phyloP scores from a whole-genome alignment of 208 protist species.

The Trypanosoma mega region DNA sequence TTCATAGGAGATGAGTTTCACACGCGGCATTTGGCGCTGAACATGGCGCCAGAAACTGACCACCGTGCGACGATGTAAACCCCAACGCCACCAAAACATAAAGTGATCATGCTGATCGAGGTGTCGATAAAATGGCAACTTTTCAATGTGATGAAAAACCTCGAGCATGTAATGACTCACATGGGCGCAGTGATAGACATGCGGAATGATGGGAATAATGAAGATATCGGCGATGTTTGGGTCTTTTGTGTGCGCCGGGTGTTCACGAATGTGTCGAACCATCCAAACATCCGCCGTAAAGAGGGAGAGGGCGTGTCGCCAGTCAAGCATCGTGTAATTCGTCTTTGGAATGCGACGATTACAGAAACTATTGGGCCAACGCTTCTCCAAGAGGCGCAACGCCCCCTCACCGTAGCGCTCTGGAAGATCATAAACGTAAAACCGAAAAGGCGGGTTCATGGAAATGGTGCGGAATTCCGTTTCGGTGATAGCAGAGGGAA shows the following conservation, averaged over 20 bases:
- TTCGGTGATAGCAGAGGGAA: too few species aligned
- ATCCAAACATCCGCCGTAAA: constrained; percentile 31
- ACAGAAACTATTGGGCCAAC: constrained; percentile 21
- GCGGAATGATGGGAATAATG: constrained; percentile 30
- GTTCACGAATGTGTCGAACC: constrained; percentile 16
- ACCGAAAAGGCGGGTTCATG: constrained; percentile 18
- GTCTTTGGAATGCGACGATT: constrained; percentile 22
- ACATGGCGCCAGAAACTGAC: constrained; percentile 14
- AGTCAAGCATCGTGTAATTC: constrained; percentile 35
- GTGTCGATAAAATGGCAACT: too few species aligned
- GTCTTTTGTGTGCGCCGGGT: constrained; percentile 20
- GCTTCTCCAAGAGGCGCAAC: constrained; percentile 10
- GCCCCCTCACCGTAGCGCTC: constrained; percentile 17
- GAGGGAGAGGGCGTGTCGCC: constrained; percentile 26
- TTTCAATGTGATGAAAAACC: constrained; percentile 15
- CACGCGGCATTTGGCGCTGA: constrained; percentile 9
- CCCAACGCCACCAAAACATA: constrained; percentile 35
- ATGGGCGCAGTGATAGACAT: constrained; percentile 28
- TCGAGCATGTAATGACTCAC: constrained; percentile 24
- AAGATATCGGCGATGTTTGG: constrained; percentile 22
- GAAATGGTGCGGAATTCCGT: too few species aligned
- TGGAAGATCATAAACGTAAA: constrained; percentile 28
- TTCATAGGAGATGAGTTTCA: constrained; percentile 30
- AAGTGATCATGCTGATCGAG: constrained; percentile 26
- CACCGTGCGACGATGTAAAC: constrained; percentile 21